These are phyloP conservation scores for Boletus eberwhitei DNA, from an alignment of 768 basidiomycete species.

Conservation along the genomic window DNA sequence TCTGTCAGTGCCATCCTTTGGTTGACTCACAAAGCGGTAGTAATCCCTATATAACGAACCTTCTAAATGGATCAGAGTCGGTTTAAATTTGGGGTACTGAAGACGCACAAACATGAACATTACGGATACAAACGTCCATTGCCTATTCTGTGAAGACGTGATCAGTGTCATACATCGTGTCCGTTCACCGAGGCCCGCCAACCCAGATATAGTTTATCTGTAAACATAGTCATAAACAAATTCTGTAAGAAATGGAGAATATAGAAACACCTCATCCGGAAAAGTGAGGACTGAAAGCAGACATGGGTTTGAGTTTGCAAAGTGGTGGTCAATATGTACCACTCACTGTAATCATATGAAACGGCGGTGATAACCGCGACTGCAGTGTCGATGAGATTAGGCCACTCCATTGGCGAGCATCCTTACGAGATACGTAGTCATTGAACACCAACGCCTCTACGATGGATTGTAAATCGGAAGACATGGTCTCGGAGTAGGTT, in stretches of 20 bases:
- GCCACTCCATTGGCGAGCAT: background rate
- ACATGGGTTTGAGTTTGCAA: background rate
- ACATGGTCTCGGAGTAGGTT: conserved; percentile 3
- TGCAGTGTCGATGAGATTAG: conserved; percentile 4
- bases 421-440: conserved; percentile 11
- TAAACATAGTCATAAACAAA: background rate
- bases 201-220: conserved; percentile 22
- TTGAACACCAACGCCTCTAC: conserved; percentile 7
- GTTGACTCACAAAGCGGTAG: conserved; percentile 8
- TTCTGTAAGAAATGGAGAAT: background rate
- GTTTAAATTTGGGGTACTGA: background rate
- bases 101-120: conserved; percentile 19
- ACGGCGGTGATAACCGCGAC: conserved; percentile 10
- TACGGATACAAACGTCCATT: conserved; percentile 13
- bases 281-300: conserved; percentile 13
- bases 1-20: background rate
- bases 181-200: background rate
- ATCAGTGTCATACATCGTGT: background rate
- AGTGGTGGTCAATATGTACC: background rate
- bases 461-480: conserved; percentile 4
- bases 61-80: background rate
- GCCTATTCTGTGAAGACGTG: conserved; percentile 3
- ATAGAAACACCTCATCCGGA: conserved; percentile 12
- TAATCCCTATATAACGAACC: conserved; percentile 19
- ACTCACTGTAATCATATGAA: conserved; percentile 23